Percentiles rank a stretch among this genome's conserved stretches.
Evolutionary conservation across 495 filamentous ascomycete species (phyloP).

Genomic region (Aspergillus conjunctus): DNA sequence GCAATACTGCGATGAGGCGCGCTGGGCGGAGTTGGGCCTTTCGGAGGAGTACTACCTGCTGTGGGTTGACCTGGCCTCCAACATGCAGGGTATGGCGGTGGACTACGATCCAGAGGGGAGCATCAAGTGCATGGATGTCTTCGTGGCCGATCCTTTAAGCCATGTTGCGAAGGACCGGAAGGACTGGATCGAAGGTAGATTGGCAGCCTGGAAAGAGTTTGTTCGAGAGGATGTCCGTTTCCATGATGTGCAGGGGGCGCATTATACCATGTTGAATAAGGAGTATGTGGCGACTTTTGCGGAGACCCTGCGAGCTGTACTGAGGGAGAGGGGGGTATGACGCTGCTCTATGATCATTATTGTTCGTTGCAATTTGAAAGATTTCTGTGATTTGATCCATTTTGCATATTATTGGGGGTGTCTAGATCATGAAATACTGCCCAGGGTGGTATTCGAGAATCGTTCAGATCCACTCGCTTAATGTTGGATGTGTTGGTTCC

Average conservation of each 20-base stretch:
- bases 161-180: slow-evolving; percentile 39
- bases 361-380: too few species aligned
- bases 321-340: slow-evolving; percentile 25
- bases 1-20: slow-evolving; percentile 13
- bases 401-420: too few species aligned
- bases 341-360: too few species aligned
- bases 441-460: too few species aligned
- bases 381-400: too few species aligned
- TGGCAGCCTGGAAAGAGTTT: slow-evolving; percentile 51
- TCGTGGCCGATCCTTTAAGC: slow-evolving; percentile 47
- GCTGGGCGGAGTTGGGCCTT: slow-evolving; percentile 44
- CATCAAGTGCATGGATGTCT: slow-evolving; percentile 51
- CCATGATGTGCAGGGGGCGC: slow-evolving; percentile 29
- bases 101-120: slow-evolving; percentile 54
- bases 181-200: slow-evolving; percentile 45
- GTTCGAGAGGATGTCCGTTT: slow-evolving; percentile 13
- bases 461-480: too few species aligned
- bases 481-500: too few species aligned
- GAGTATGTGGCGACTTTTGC: slow-evolving; percentile 28
- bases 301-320: slow-evolving; percentile 20
- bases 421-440: too few species aligned
- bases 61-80: slow-evolving; percentile 47
- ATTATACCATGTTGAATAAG: slow-evolving; percentile 28
- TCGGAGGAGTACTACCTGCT: slow-evolving; percentile 28
- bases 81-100: slow-evolving; percentile 46